A percentile compares a stretch with the other conserved stretches of the same genome.
Evolutionary conservation across 1,284 basidiomycete genomes (phyloP).

Genomic region (Apiotrichum sp.): DNA sequence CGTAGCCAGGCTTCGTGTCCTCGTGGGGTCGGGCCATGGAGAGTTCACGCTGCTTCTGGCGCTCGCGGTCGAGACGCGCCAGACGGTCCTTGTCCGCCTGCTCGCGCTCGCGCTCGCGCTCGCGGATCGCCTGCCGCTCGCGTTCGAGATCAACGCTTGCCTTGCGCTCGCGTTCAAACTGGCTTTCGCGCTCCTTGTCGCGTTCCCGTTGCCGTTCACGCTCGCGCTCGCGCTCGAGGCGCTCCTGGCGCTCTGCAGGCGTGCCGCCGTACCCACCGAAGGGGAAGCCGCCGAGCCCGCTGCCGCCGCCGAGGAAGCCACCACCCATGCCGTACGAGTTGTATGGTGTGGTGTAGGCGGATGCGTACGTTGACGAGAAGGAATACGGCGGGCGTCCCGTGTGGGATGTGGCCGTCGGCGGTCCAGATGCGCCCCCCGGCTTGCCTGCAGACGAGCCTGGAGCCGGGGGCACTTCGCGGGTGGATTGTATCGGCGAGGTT

Average conservation of each 20-base stretch:
- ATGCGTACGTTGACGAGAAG: constrained; percentile 19
- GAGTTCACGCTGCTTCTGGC: constrained; percentile 7
- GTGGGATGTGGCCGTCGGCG: constrained; percentile 4
- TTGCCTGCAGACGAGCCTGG: neutral
- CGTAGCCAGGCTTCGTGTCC: neutral
- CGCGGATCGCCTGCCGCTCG: neutral
- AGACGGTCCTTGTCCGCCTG: constrained; percentile 3
- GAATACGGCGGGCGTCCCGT: constrained; percentile 16
- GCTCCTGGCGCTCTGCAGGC: no score
- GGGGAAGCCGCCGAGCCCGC: constrained; percentile 4
- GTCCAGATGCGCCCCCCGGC: neutral
- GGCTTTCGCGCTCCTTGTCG: constrained; percentile 4
- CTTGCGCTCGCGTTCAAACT: constrained; percentile 8
- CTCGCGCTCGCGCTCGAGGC: constrained; percentile 5
- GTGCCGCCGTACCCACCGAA: constrained; percentile 4
- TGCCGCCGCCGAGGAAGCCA: neutral
- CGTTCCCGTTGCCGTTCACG: constrained; percentile 6
- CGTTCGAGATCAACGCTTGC: neutral
- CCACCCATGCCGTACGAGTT: constrained; percentile 11
- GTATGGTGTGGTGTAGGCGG: constrained; percentile 17
- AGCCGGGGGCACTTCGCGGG: constrained; percentile 6
- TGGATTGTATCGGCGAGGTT: constrained; percentile 8
- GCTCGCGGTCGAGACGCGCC: constrained; percentile 8
- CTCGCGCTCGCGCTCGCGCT: constrained; percentile 4
- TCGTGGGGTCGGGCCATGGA: constrained; percentile 3